Percentiles rank a stretch among this genome's conserved stretches.
Conservation (phyloP, 1,139 yeast species). For the Kluyveromyces sp. region DNA sequence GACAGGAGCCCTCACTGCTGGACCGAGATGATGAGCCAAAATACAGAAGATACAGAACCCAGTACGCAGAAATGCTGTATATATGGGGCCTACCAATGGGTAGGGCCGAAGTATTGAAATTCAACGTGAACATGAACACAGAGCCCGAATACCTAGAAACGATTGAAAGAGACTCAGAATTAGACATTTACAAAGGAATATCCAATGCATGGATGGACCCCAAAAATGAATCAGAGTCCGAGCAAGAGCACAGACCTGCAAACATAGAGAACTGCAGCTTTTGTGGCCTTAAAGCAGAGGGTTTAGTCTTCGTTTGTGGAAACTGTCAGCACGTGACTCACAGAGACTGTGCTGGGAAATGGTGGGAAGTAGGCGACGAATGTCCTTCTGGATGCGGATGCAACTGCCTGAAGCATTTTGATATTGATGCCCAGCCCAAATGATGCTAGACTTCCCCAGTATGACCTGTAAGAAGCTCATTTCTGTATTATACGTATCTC, state of each 20-base stretch:
- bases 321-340: constrained; percentile 77
- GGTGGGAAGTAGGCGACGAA: constrained; percentile 66
- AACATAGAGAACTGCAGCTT: constrained; percentile 43
- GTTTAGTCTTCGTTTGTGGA: constrained; percentile 61
- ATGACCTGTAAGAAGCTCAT: too few species aligned
- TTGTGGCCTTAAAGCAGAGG: constrained; percentile 56
- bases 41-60: constrained; percentile 50
- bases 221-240: constrained; percentile 14
- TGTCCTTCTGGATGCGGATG: constrained; percentile 96
- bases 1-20: constrained; percentile 41
- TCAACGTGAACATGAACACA: constrained; percentile 43
- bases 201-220: constrained; percentile 18
- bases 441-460: background rate
- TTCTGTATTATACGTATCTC: background rate
- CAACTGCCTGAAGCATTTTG: constrained; percentile 41
- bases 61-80: constrained; percentile 74
- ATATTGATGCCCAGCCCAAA: constrained; percentile 8
- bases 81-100: constrained; percentile 79
- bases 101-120: constrained; percentile 70
- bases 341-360: constrained; percentile 65
- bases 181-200: constrained; percentile 21
- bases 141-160: constrained; percentile 18
- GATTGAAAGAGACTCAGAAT: constrained; percentile 10
- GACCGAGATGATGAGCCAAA: constrained; percentile 42
- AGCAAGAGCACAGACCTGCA: constrained; percentile 21